Conservation (phyloP, 1,284 basidiomycete genomes). For the Sporisorium graminicola region DNA sequence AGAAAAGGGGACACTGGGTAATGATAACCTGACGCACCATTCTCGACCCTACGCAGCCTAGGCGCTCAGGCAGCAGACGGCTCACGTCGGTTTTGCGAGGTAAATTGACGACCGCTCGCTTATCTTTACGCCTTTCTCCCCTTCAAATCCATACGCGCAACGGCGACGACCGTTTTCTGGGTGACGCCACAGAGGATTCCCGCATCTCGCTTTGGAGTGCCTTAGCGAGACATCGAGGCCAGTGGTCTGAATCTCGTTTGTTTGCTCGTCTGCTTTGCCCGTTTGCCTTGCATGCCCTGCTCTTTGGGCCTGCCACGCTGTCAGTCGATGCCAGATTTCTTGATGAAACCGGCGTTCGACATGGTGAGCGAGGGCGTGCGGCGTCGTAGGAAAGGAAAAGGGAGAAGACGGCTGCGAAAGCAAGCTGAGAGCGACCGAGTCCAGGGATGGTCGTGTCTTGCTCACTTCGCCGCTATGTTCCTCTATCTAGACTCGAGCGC, state of each 20-base stretch:
- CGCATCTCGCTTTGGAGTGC: background rate
- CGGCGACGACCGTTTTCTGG: background rate
- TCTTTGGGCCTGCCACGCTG: conserved; percentile 10
- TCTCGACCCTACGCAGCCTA: background rate
- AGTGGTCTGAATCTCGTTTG: conserved; percentile 3
- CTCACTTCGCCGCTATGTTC: too few relatives aligned
- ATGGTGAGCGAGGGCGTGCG: background rate
- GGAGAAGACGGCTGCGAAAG: too few relatives aligned
- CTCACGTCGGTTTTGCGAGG: background rate
- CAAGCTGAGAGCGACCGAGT: too few relatives aligned
- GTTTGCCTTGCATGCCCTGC: background rate
- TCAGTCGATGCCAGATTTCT: background rate
- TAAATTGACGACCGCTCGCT: background rate
- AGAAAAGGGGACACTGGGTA: too few relatives aligned
- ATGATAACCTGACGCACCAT: too few relatives aligned
- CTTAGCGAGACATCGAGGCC: background rate
- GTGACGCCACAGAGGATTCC: background rate
- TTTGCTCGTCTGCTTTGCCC: background rate
- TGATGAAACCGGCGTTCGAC: background rate
- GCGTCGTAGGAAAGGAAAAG: too few relatives aligned
- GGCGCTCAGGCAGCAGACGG: background rate
- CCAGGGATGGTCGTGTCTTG: too few relatives aligned
- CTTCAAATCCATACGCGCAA: background rate
- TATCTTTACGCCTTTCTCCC: background rate
- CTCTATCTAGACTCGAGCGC: too few relatives aligned